phyloP scores from a whole-genome alignment of 768 basidiomycete genomes.

The Boletus rufocinnamomeus region DNA sequence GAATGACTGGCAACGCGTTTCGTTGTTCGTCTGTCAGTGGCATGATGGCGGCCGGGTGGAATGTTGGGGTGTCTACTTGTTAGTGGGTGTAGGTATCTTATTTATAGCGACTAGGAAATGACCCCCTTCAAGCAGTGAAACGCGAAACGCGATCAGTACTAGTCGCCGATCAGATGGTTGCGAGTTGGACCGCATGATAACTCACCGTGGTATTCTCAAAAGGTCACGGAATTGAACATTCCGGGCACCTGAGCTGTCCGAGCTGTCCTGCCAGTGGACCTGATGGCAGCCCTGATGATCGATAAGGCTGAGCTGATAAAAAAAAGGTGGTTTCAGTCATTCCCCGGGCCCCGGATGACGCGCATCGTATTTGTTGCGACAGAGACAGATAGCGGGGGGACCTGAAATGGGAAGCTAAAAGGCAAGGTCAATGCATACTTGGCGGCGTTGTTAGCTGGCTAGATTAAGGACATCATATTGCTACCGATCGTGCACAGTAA shows the following conservation, averaged over 20 bases:
- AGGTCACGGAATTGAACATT: too few species aligned
- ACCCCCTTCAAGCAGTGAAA: not conserved
- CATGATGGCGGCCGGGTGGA: too few species aligned
- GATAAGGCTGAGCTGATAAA: not conserved
- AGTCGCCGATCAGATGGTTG: not conserved
- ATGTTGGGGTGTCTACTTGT: too few species aligned
- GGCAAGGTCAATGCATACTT: too few species aligned
- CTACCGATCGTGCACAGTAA: constrained; percentile 17
- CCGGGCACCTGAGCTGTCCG: too few species aligned
- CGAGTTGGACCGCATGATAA: not conserved
- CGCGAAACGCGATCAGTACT: not conserved
- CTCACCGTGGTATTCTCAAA: not conserved
- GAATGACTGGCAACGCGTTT: too few species aligned
- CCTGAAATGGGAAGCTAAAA: too few species aligned
- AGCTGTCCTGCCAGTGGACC: too few species aligned
- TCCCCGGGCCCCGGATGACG: not conserved
- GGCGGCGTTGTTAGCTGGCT: constrained; percentile 21
- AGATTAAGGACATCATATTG: constrained; percentile 11
- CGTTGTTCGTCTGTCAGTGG: too few species aligned
- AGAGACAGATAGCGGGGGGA: too few species aligned
- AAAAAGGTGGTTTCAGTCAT: not conserved
- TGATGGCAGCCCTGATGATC: not conserved
- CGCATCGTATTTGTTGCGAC: not conserved
- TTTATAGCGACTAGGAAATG: not conserved
- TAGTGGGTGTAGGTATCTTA: not conserved